Evolutionary conservation across 805 yeast species (phyloP).

Genomic region (Sugiyamaella valdiviana): DNA sequence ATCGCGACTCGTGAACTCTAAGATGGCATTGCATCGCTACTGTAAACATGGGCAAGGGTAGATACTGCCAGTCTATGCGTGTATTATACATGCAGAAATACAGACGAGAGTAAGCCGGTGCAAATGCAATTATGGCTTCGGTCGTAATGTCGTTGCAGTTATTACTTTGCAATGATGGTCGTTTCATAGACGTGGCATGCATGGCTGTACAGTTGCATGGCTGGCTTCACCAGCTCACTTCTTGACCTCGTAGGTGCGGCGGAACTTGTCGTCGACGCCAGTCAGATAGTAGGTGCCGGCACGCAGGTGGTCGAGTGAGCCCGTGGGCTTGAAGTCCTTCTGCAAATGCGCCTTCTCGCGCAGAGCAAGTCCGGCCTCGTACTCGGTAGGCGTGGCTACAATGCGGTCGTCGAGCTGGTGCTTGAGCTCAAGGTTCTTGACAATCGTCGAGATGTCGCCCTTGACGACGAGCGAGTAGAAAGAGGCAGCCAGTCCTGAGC

Average conservation of each 20-base stretch:
- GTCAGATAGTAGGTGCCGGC: constrained; percentile 79
- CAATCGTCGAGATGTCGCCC: constrained; percentile 72
- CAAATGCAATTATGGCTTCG: too few relatives aligned
- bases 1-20: too few relatives aligned
- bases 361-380: constrained; percentile 70
- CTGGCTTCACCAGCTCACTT: constrained; percentile 14
- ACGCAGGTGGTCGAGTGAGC: constrained; percentile 64
- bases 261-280: constrained; percentile 79
- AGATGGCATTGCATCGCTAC: too few relatives aligned
- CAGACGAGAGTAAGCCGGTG: too few relatives aligned
- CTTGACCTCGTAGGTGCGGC: constrained; percentile 72
- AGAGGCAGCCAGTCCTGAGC: constrained; percentile 95
- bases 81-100: too few relatives aligned
- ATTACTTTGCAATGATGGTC: too few relatives aligned
- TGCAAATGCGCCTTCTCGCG: constrained; percentile 88
- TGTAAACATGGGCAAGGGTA: too few relatives aligned
- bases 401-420: constrained; percentile 60
- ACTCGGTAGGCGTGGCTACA: constrained; percentile 66
- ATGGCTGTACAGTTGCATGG: neutral
- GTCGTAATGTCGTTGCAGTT: too few relatives aligned
- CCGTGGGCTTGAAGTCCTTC: constrained; percentile 72
- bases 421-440: constrained; percentile 59
- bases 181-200: too few relatives aligned
- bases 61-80: too few relatives aligned
- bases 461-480: constrained; percentile 71